Evolutionary conservation across 768 basidiomycete genomes (phyloP), one percentile per base, ranked within the genome.

Genomic region (Rhodosporidiobolus odoratus): DNA sequence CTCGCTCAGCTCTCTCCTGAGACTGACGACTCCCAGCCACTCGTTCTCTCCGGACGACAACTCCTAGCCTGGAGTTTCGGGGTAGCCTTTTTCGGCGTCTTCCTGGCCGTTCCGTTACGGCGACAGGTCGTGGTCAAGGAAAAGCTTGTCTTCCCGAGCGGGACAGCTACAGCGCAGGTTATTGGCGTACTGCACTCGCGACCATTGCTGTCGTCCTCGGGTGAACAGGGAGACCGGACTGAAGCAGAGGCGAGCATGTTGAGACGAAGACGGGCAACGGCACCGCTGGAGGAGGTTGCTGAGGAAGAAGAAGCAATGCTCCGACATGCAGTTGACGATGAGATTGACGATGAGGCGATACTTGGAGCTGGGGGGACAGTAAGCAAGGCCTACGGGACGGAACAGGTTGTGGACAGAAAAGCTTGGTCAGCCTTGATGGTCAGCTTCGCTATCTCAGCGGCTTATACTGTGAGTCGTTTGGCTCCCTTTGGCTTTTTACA

Each of bases 51-150:
- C 13, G 93, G 54, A 21, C 7, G 23, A 7, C 32, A 30, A 5
- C 34, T 56, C 32, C 54, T 56, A 13, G 54, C 54, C 32, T 56
- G 54, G 54, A 34, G 16, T 34, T 56, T 56, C 19, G 54, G 9
- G 13, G 54, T 56, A 13, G 54, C 54, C 30, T 56, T 56, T 21
- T 56, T 56, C 10, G 95, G 94, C 86, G 94, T 97, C n/a, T 95
- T 97, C 79, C 83, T 98, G 50, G 95, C 95, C 2, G 92, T 93
- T 23, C 95, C 94, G 12, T 85, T 98, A 37, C 86, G 95, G 57
- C 90, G 91, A 78, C 93, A 96, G 86, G 92, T 95, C 90, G 92
- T 98, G 68, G 86, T 98, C 50, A 89, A 94, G 78, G 95, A 98
- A 79, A 87, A 95, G 79, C 86, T 98, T 6, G 83, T 89, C 4